Percentiles rank a stretch among this genome's conserved stretches.
Conservation (phyloP, 345 rosid genomes). For the Aquilaria yunnanensis region DNA sequence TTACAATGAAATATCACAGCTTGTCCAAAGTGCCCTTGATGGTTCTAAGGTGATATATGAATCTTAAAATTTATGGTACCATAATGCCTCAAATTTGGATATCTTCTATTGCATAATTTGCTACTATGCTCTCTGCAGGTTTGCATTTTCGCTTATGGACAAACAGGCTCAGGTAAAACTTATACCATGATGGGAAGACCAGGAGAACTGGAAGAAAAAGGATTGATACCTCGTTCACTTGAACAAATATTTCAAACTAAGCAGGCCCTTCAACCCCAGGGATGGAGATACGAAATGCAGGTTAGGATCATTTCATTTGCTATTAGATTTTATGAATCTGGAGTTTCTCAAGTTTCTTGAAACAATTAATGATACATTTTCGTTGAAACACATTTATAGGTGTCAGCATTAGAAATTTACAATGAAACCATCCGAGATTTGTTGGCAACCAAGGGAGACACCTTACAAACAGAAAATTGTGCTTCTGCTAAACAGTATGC, state of each 20-base stretch:
- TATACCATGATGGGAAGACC: conserved; percentile 94
- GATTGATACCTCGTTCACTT: conserved; percentile 72
- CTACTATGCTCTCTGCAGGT: conserved; percentile 38
- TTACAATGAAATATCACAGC: conserved; percentile 79
- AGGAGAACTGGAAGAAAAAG: conserved; percentile 55
- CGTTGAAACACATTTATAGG: conserved; percentile 32
- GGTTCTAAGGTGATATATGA: conserved; percentile 67
- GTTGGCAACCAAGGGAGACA: conserved; percentile 54
- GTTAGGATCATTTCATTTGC: conserved; percentile 16
- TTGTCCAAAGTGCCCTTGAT: conserved; percentile 92
- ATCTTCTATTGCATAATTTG: neutral
- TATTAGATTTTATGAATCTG: neutral
- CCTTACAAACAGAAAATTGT: conserved; percentile 21
- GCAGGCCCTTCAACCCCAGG: conserved; percentile 70
- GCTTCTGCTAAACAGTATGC: conserved; percentile 44
- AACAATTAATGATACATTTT: too few species aligned
- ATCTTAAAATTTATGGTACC: neutral
- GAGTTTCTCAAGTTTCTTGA: neutral
- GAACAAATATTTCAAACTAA: conserved; percentile 84
- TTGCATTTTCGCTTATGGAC: conserved; percentile 91
- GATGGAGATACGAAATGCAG: conserved; percentile 95
- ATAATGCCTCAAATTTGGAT: neutral
- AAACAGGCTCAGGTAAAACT: conserved; percentile 92
- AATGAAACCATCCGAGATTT: conserved; percentile 80
- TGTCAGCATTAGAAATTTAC: conserved; percentile 86